Base-by-base conservation (phyloP, 2,329 filamentous ascomycete species). In the Botrytis porri region DNA sequence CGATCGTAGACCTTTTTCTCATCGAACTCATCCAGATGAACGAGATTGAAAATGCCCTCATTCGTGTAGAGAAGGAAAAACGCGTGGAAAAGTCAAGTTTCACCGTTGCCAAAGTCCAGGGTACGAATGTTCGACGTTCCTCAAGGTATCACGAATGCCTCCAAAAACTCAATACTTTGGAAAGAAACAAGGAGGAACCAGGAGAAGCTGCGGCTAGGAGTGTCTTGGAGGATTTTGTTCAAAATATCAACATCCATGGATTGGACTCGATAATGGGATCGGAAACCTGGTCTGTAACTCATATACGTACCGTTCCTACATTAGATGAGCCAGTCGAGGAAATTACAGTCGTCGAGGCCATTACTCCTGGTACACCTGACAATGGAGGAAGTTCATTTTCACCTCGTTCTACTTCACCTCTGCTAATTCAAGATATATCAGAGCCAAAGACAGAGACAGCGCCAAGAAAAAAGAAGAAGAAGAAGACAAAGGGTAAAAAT, bases 181-280 rank as follows among this genome's bases (percentile, higher is more conserved):
- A 72, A 43, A 45, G 16, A 12, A 35, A n/a, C 9, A 57, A 67
- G 14, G 54, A 65, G 37, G 41, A 67, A 37, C 29, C 51, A 41
- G 41, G 48, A 25, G 14, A 67, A 25, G 10, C 51, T 37, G n/a
- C 60, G 4, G 60, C 48, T n/a, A 57, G 48, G 32, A 25, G 7
- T 29, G 65, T n/a, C 22, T 16, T 69, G 20, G n/a, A 69, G 10
- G 65, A 69, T 25, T 43, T 69, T 18, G 10, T 57, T n/a, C 51
- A 41, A 41, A 57, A 69, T 32, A 25, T 69, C 37, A 29, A 69
- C 37, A 22, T 69, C 18, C 18, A 69, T 25, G 65, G 48, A 32
- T 32, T 69, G 25, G 65, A 69, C n/a, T 69, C 48, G n/a, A 41
- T 57, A 29, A 69, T 57, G n/a, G 48, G 65, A 29, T 69, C 65